Base-by-base conservation (phyloP, 345 rosid genomes). In the Ceriops decandra region DNA sequence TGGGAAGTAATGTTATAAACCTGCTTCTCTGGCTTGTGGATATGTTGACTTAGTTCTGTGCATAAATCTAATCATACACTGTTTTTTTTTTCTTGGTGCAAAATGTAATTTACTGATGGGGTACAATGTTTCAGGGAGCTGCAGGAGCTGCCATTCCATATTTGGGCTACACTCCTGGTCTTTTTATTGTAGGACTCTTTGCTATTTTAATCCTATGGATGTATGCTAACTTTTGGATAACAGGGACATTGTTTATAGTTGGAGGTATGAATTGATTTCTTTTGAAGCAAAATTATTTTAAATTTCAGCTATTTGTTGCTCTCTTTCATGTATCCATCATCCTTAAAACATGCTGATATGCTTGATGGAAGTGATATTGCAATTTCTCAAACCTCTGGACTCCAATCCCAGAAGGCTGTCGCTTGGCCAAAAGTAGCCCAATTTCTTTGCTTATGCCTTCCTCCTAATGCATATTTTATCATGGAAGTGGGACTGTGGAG, bases 191-290 rank as follows among this genome's bases (percentile, higher is more conserved):
- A 38, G 99, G 99, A 30, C 72, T 90, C 32, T 90, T 88, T 77
- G 87, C 90, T 31, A 95, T 92, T 77, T 80, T 92, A 79, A 78
- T 90, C 74, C 77, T 95, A 60, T 92, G 99, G 99, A 91, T 91
- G 98, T 88, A 81, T 73, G 99, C 99, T 74, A 95, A 90, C 90
- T 90, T 92, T 78, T 95, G 97, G 98, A 92, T 95, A 80, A 86
- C 97, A 3, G 98, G 98, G 74, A 81, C 92, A 54, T 82, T 95
- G 74, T 92, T 92, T 83, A 78, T 92, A 71, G 84, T 95, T 63
- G 99, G 98, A 90, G 99, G 99, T 88, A 90, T 78, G 85, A 11
- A 52, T 73, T 52, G 8, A 26, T 70, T 72, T 67, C 66, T 68
- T 57, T 57, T 42, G 11, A 36, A 42, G 33, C 9, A 42, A 16